A percentile compares a stretch with the other conserved stretches of the same genome.
Conservation (phyloP, 306 rosid species). For the Lathyrus aphaca region DNA sequence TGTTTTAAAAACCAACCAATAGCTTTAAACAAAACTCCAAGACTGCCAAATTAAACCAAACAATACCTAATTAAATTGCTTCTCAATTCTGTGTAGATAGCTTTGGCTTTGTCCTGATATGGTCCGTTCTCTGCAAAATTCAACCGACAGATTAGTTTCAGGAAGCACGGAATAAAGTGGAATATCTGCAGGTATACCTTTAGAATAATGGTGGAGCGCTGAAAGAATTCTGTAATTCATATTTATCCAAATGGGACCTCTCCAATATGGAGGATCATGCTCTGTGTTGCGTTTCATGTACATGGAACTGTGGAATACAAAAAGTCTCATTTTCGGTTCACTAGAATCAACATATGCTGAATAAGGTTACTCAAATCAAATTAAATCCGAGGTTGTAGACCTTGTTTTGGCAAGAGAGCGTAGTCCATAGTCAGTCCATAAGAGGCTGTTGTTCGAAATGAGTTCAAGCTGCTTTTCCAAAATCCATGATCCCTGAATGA, state of each 20-base stretch:
- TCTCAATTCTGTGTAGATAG: constrained; percentile 70
- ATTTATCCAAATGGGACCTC: constrained; percentile 90
- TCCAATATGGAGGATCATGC: constrained; percentile 97
- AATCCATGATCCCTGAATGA: constrained; percentile 75
- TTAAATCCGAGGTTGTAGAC: constrained; percentile 42
- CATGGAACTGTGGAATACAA: constrained; percentile 54
- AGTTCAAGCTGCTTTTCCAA: constrained; percentile 87
- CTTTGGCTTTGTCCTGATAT: constrained; percentile 70
- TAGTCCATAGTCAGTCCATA: constrained; percentile 93
- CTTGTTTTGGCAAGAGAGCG: constrained; percentile 93
- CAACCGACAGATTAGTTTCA: constrained; percentile 31
- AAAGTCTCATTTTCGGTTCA: constrained; percentile 13
- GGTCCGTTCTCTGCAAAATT: constrained; percentile 71
- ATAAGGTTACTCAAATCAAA: constrained; percentile 22
- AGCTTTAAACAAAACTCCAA: constrained; percentile 2
- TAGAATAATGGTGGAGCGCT: constrained; percentile 86
- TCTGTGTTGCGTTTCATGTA: constrained; percentile 94
- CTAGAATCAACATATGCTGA: constrained; percentile 34
- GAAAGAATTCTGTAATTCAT: constrained; percentile 81
- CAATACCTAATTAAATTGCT: constrained; percentile 76
- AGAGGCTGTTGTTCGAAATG: constrained; percentile 72
- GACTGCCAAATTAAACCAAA: constrained; percentile 9
- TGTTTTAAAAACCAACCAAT: not conserved
- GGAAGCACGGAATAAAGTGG: not conserved
- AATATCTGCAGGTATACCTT: constrained; percentile 58